Base-by-base conservation (phyloP, 495 filamentous ascomycete species). In the Parathielavia appendiculata region DNA sequence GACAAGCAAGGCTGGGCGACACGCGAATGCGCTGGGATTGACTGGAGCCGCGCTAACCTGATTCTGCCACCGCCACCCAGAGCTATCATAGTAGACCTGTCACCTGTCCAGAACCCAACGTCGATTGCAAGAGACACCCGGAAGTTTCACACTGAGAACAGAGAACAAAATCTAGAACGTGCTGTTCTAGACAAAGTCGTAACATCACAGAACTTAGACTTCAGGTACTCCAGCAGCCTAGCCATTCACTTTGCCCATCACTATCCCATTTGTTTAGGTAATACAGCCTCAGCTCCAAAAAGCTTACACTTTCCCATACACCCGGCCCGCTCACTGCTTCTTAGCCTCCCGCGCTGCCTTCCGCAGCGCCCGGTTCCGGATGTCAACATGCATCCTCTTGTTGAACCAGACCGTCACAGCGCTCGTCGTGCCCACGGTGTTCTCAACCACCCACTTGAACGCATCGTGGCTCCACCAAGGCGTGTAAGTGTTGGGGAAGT, bases 391-490 rank as follows among this genome's bases (percentile, higher is more conserved):
- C 85, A 96, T 89, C 46, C 76, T 80, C 72, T 76, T 76, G 76
- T 96, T 97, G 68, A 82, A 73, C 47, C 71, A 72, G 49, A 92
- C 73, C 10, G 86, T 81, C 41, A 86, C 65, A 48, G 68, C 67
- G 72, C 81, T 84, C 69, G 83, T 85, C 35, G 82, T 72, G 5
- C 90, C 91, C 46, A 86, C 71, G 5, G 91, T 81, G 41, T 76
- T 86, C 64, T 86, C 84, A 53, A 97, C 63, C 40, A 79, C 83
- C 87, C 89, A 99, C 64, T 92, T 89, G 84, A 95, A 86, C 35
- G 92, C 58, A 9, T 84, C 89, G 75, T 99, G 95, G 57, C 81
- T 87, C 91, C 91, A 97, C 71, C 86, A 96, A 11, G 95, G 95
- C 12, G 91, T 96, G 57, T 88, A 90, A 44, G 88, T 93, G 71